Base-by-base conservation (phyloP, 1,284 basidiomycete genomes). In the Pyrrhoderma lamaoense region DNA sequence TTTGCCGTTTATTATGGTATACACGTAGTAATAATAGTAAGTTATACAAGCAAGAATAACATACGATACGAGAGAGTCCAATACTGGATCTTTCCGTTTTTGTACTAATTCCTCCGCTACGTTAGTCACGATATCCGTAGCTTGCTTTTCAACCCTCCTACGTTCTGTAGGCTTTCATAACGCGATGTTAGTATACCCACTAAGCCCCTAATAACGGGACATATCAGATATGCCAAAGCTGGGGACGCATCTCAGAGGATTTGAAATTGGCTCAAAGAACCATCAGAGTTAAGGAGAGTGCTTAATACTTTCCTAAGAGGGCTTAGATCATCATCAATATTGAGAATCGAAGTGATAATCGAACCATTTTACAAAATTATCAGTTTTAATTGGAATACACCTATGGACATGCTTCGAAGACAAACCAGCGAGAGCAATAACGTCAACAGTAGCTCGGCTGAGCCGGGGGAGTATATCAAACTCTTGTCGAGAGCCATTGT, bases 301-400 rank as follows among this genome's bases (percentile, higher is more conserved):
- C 11, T 31, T 11, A 69, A 64, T 2, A 66, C 64, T 2, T 49
- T 40, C 11, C 61, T 61, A 7, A 72, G 61, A 42, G 67, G 64
- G 52, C 65, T 64, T 7, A 58, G 47, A 9, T 60, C 37, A 9
- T 47, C 54, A 22, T 57, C 49, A 59, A 60, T 40, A 42, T 54
- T 56, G 36, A 59, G 46, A n/a, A n/a, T 82, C 65, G 62, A 90
- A 86, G 9, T 77, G 62, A 60, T 87, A 86, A 59, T 78, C 75
- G 61, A 89, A 89, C 0, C 82, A n/a, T n/a, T n/a, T 77, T 78
- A 40, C 11, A 31, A 5, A 31, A 11, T 31, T 5, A 11, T n/a
- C n/a, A n/a, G n/a, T n/a, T n/a, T n/a, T n/a, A n/a, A n/a, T n/a
- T n/a, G n/a, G n/a, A n/a, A n/a, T n/a, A n/a, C n/a, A n/a, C n/a